phyloP scores from a whole-genome alignment of 75 land plant genomes.

The Pinus albicaulis region DNA sequence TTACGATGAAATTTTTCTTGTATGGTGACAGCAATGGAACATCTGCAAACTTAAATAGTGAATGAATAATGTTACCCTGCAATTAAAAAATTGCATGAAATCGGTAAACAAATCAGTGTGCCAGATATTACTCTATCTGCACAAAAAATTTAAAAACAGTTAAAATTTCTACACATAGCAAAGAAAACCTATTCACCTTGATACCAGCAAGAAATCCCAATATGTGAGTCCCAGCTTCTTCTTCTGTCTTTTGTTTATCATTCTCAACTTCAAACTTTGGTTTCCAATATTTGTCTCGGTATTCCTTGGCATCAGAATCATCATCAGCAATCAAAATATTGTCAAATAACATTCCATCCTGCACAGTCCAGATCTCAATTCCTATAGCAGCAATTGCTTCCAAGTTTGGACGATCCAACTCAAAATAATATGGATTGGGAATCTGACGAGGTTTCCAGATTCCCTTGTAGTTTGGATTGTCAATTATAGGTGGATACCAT shows the following conservation, averaged over 20 bases:
- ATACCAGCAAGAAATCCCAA: conserved; percentile 40
- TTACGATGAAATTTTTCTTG: conserved; percentile 18
- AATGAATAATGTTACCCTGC: conserved; percentile 80
- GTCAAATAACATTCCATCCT: conserved; percentile 93
- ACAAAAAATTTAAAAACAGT: background rate
- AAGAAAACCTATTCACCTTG: conserved; percentile 40
- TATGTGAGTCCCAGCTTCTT: conserved; percentile 38
- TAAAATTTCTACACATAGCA: background rate
- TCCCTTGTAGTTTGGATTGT: conserved; percentile 90
- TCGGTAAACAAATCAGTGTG: background rate
- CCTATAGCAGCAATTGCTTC: conserved; percentile 92
- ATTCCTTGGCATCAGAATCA: conserved; percentile 63
- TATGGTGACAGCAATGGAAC: conserved; percentile 58
- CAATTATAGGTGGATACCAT: conserved; percentile 89
- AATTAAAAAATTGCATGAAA: background rate
- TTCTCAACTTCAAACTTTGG: conserved; percentile 82
- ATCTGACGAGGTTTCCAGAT: conserved; percentile 90
- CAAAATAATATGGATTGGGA: conserved; percentile 81
- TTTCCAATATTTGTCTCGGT: conserved; percentile 61
- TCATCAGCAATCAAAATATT: conserved; percentile 67
- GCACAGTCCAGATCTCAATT: conserved; percentile 99
- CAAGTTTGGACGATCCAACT: conserved; percentile 71
- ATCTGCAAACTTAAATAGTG: conserved; percentile 71
- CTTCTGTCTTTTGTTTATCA: conserved; percentile 59
- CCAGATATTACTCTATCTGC: conserved; percentile 19